Evolutionary conservation across 2,329 filamentous ascomycete genomes (phyloP).

Genomic region (Ceratocystis cacaofunesta): DNA sequence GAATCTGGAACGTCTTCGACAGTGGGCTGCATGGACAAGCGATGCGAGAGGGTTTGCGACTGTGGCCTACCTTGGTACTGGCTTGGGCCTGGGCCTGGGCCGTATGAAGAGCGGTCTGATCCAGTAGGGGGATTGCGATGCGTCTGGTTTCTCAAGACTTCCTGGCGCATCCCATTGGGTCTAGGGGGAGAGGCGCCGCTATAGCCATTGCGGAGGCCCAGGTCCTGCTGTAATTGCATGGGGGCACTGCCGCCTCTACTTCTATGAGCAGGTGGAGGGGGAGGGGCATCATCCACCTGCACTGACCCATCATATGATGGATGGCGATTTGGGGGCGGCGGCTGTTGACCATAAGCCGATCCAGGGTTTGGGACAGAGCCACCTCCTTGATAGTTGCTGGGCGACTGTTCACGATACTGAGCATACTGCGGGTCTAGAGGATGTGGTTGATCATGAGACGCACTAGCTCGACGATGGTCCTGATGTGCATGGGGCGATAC

Average conservation of each 20-base stretch:
- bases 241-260: slow-evolving; percentile 20
- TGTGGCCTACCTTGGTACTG: neutral
- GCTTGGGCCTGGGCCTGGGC: neutral
- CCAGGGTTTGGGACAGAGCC: neutral
- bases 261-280: slow-evolving; percentile 42
- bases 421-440: neutral
- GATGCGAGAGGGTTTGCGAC: slow-evolving; percentile 22
- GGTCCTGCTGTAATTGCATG: slow-evolving; percentile 1
- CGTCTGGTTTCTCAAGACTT: slow-evolving; percentile 42
- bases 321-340: slow-evolving; percentile 25
- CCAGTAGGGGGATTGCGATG: slow-evolving; percentile 33
- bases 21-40: slow-evolving; percentile 43
- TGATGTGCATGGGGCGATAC: neutral
- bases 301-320: slow-evolving; percentile 41
- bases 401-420: neutral
- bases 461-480: neutral
- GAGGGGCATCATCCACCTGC: slow-evolving; percentile 32
- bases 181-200: slow-evolving; percentile 30
- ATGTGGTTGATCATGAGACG: neutral
- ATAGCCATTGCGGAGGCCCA: slow-evolving; percentile 21
- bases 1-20: slow-evolving; percentile 50
- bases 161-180: slow-evolving; percentile 39
- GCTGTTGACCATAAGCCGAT: slow-evolving; percentile 4
- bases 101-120: slow-evolving; percentile 27
- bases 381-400: neutral